Conservation (phyloP, 2,329 filamentous ascomycete genomes). For the Exophiala oligosperma region DNA sequence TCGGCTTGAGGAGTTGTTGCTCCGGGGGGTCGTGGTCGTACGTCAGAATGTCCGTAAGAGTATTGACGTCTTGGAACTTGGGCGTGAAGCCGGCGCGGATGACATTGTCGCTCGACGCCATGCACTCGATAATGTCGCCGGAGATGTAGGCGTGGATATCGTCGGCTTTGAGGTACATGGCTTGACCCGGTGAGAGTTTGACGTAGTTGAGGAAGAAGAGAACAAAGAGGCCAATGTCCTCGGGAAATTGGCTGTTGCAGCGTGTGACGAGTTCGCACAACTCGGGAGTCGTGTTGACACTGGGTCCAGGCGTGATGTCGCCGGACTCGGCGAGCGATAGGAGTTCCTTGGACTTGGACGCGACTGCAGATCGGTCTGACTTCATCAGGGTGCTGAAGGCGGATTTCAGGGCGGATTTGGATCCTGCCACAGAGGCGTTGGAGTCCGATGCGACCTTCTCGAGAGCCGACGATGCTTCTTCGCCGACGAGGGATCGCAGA, state of each 20-base stretch:
- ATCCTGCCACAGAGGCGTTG: conserved; percentile 55
- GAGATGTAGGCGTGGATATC: conserved; percentile 89
- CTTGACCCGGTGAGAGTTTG: conserved; percentile 81
- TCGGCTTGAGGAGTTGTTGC: conserved; percentile 88
- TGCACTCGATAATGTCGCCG: conserved; percentile 93
- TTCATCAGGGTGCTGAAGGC: conserved; percentile 81
- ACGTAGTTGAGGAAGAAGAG: conserved; percentile 98
- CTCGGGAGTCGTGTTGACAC: conserved; percentile 66
- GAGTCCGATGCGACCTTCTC: conserved; percentile 54
- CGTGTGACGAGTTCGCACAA: conserved; percentile 75
- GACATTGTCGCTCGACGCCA: conserved; percentile 98
- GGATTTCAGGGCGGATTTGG: conserved; percentile 75
- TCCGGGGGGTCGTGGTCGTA: conserved; percentile 94
- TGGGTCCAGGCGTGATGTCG: conserved; percentile 49
- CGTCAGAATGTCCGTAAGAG: conserved; percentile 85
- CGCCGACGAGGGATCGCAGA: conserved; percentile 66
- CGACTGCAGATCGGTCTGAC: conserved; percentile 65
- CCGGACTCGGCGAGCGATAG: conserved; percentile 63
- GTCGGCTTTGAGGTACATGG: conserved; percentile 92
- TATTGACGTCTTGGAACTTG: conserved; percentile 95
- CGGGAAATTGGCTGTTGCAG: conserved; percentile 79
- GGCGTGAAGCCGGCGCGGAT: conserved; percentile 96
- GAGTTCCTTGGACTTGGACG: conserved; percentile 65
- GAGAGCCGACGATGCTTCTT: conserved; percentile 61
- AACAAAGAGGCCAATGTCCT: conserved; percentile 90